Base-by-base conservation (phyloP, 441 rosid genomes). In the Cnidoscolus chayamansa region DNA sequence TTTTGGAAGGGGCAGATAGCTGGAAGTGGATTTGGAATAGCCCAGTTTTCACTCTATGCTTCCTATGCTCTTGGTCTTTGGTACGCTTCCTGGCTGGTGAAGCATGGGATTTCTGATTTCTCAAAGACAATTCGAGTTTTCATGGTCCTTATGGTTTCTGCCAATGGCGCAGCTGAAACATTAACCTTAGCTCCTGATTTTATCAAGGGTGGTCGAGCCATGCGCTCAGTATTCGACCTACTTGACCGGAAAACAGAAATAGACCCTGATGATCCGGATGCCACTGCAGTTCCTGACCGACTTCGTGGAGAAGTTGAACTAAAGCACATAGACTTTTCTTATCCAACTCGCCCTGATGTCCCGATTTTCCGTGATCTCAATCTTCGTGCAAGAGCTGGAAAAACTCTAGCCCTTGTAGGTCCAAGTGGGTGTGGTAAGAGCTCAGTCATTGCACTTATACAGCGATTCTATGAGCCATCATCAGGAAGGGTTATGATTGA, bases 61-160 rank as follows among this genome's bases (percentile, higher is more conserved):
- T 90, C 99, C 35, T 96, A 96, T 74, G 97, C 98, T 76, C 96
- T 96, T 3, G 98, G 98, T 40, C 88, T 96, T 60, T 96, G 99
- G 99, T 96, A 90, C 68, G 98, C 97, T 35, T 93, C 98, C 4
- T 96, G 98, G 99, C 99, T 96, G 43, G 99, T 96, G 84, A 96
- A 93, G 86, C 98, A 96, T 56, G 99, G 92, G 40, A 91, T 93
- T 83, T 96, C 99, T 0, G 98, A 96, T 81, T 96, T 93, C 85
- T 96, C 99, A 0, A 96, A 93, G 80, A 93, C 99, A 60, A 96
- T 96, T 63, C 83, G 97, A 60, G 99, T 96, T 60, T 96, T 96
- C 85, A 90, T 96, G 97, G 97, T 96, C 72, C 97, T 93, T 70
- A 91, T 93, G 98, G 98, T 96, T 75, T 90, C 98, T 0, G 98